Evolutionary conservation across 2,329 filamentous ascomycete species (phyloP).

Genomic region (Aschersonia sp.): DNA sequence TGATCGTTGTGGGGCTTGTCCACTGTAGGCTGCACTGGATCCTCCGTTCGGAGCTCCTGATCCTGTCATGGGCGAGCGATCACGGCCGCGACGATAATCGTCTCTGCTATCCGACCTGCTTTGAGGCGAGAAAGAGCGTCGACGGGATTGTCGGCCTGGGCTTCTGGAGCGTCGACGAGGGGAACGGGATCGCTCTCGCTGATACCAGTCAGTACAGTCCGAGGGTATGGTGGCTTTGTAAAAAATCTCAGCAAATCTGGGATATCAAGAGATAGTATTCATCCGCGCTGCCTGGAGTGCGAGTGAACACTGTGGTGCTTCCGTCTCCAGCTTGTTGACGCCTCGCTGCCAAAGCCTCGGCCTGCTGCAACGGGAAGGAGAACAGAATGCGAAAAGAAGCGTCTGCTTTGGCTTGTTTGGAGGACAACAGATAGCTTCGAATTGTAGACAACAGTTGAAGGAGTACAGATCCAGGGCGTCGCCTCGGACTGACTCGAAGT

Average conservation of each 20-base stretch:
- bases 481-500: not conserved
- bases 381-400: no score
- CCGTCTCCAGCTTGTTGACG: not conserved
- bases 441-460: not conserved
- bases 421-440: no score
- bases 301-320: not conserved
- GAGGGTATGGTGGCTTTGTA: not conserved
- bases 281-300: not conserved
- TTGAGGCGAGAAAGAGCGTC: slow-evolving; percentile 66
- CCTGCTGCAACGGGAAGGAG: no score
- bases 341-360: not conserved
- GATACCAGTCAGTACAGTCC: slow-evolving; percentile 16
- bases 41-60: slow-evolving; percentile 56
- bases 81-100: slow-evolving; percentile 61
- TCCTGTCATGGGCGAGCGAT: slow-evolving; percentile 75
- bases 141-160: slow-evolving; percentile 52
- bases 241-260: no score
- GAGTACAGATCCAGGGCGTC: not conserved
- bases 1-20: slow-evolving; percentile 48
- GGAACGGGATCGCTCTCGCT: slow-evolving; percentile 77
- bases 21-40: slow-evolving; percentile 52
- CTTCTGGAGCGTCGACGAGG: slow-evolving; percentile 76
- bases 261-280: not conserved
- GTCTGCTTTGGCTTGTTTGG: no score
- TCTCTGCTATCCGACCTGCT: slow-evolving; percentile 63